Evolutionary conservation across 1,139 yeast species (phyloP).

Genomic region (Kluyveromyces sp.): DNA sequence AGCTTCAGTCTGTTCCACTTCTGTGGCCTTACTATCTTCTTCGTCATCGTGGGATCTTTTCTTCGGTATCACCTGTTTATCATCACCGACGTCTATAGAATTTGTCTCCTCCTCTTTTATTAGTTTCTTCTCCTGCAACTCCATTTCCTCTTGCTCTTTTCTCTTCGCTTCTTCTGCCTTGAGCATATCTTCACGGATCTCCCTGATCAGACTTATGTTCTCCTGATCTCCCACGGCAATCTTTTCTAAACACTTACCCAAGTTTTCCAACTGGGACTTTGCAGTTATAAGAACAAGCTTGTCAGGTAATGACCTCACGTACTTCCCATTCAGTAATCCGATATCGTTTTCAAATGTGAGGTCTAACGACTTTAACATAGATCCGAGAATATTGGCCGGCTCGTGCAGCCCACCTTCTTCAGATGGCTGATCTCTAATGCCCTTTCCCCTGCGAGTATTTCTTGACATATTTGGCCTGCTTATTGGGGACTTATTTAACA

Average conservation of each 20-base stretch:
- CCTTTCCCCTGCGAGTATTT: conserved; percentile 20
- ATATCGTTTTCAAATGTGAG: conserved; percentile 51
- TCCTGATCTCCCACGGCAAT: conserved; percentile 42
- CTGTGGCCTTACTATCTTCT: background rate
- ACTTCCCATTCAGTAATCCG: conserved; percentile 56
- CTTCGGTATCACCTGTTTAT: conserved; percentile 1
- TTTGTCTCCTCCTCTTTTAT: conserved; percentile 8
- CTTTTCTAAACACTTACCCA: conserved; percentile 44
- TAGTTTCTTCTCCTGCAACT: conserved; percentile 16
- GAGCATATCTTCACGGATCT: conserved; percentile 16
- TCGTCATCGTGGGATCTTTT: background rate
- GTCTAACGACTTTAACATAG: conserved; percentile 46
- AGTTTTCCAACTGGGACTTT: conserved; percentile 41
- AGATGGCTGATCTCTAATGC: conserved; percentile 15
- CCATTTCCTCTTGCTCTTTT: conserved; percentile 13
- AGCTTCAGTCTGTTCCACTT: conserved; percentile 2
- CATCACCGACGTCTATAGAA: conserved; percentile 16
- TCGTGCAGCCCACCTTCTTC: conserved; percentile 13
- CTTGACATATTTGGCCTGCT: conserved; percentile 16
- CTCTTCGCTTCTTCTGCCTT: conserved; percentile 11
- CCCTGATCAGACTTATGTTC: conserved; percentile 17
- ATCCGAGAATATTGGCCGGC: conserved; percentile 37
- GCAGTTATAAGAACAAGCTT: conserved; percentile 41
- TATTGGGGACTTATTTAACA: background rate
- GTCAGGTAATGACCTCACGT: conserved; percentile 43